phyloP scores from a whole-genome alignment of 2,329 filamentous ascomycete species.

The Talaromyces sp. region DNA sequence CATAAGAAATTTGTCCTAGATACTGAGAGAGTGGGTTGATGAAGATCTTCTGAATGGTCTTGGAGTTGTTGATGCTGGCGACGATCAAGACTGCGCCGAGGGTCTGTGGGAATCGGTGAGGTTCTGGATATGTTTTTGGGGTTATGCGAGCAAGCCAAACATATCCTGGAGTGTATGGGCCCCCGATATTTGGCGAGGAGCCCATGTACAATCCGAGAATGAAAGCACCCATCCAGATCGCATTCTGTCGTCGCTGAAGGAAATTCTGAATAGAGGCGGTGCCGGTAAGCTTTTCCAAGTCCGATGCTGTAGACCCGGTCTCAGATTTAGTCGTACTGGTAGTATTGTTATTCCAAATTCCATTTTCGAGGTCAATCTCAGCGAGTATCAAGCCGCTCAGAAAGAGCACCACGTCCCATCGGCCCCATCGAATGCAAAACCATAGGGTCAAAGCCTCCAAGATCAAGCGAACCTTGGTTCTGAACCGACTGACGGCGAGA shows the following conservation, averaged over 20 bases:
- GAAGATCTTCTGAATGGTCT: conserved; percentile 41
- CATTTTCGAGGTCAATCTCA: conserved; percentile 41
- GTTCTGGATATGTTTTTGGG: conserved; percentile 40
- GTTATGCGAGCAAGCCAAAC: conserved; percentile 38
- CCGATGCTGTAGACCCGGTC: conserved; percentile 22
- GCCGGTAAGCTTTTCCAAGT: conserved; percentile 29
- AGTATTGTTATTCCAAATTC: conserved; percentile 27
- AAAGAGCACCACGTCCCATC: conserved; percentile 45
- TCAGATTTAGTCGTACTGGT: not conserved
- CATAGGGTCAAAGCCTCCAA: conserved; percentile 33
- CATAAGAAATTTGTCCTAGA: conserved; percentile 47
- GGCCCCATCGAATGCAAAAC: conserved; percentile 42
- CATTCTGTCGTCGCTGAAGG: conserved; percentile 27
- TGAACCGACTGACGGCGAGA: conserved; percentile 39
- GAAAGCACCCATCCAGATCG: conserved; percentile 38
- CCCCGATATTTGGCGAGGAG: conserved; percentile 40
- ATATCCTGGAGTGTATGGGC: conserved; percentile 42
- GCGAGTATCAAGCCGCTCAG: conserved; percentile 43
- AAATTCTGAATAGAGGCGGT: conserved; percentile 19
- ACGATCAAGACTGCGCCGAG: conserved; percentile 43
- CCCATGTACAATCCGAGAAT: conserved; percentile 42
- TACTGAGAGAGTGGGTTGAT: conserved; percentile 42
- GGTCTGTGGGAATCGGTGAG: conserved; percentile 44
- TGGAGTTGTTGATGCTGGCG: conserved; percentile 40
- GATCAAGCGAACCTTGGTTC: conserved; percentile 31